Percentiles rank a stretch among this genome's conserved stretches.
Evolutionary conservation across 2,329 filamentous ascomycete species (phyloP).

Genomic region (Colletotrichum shisoi): DNA sequence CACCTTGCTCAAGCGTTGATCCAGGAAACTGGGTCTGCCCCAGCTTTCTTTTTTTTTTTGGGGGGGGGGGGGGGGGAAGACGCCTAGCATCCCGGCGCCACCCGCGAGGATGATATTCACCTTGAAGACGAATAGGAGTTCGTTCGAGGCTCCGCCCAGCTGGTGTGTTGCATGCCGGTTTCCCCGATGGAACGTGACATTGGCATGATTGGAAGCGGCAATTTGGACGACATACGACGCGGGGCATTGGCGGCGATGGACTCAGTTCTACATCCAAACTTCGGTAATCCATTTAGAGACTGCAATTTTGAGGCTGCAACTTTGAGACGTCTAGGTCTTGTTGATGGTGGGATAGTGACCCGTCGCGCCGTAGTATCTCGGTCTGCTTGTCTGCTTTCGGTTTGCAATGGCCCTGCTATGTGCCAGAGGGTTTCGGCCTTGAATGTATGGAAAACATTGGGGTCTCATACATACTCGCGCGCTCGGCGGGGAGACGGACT

Average conservation of each 20-base stretch:
- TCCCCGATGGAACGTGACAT: constrained; percentile 38
- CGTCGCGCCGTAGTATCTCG: no score
- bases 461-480: no score
- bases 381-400: no score
- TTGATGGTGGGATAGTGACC: background rate
- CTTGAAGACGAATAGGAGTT: constrained; percentile 17
- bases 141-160: constrained; percentile 28
- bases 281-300: background rate
- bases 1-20: background rate
- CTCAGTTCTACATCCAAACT: background rate
- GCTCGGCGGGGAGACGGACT: background rate
- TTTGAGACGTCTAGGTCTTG: background rate
- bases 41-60: constrained; percentile 4
- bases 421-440: background rate
- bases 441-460: background rate
- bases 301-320: background rate
- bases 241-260: background rate
- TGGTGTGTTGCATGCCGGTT: constrained; percentile 19
- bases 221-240: background rate
- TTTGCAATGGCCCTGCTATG: background rate
- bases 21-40: constrained; percentile 31
- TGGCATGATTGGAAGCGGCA: background rate
- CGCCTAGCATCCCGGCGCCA: constrained; percentile 12
- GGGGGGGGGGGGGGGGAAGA: no score
- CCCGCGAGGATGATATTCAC: constrained; percentile 9